These are phyloP conservation scores for Asterella californica DNA, from an alignment of 225 moss, liverwort and hornwort genomes.

Conservation along the genomic window DNA sequence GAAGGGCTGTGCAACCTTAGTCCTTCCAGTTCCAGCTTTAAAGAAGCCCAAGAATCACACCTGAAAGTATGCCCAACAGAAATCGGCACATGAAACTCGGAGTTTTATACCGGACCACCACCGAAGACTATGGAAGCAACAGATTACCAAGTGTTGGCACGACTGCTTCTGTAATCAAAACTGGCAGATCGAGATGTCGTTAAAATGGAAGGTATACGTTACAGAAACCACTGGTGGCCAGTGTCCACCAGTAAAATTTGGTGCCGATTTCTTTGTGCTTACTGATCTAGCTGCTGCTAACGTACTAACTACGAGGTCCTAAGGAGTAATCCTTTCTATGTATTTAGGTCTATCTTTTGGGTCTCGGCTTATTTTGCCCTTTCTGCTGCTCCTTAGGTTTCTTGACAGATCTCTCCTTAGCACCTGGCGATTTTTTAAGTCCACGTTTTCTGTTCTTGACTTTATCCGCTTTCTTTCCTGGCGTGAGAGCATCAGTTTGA, in stretches of 20 bases:
- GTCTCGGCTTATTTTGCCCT: background rate
- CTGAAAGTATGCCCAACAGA: too few relatives aligned
- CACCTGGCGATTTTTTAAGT: background rate
- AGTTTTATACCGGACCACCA: too few relatives aligned
- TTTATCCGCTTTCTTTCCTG: constrained; percentile 36
- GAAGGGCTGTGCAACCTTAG: too few relatives aligned
- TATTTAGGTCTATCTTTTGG: background rate
- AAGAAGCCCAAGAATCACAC: too few relatives aligned
- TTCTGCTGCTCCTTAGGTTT: background rate
- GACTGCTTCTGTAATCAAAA: too few relatives aligned
- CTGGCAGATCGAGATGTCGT: too few relatives aligned
- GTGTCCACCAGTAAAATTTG: background rate
- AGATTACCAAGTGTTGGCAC: too few relatives aligned
- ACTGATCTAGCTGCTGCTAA: background rate
- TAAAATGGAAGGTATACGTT: background rate
- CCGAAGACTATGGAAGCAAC: too few relatives aligned
- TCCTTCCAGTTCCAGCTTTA: too few relatives aligned
- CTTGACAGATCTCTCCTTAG: background rate
- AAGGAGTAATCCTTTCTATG: too few relatives aligned
- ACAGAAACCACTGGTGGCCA: background rate
- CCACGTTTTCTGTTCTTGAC: constrained; percentile 18
- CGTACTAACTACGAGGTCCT: background rate
- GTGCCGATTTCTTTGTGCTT: background rate
- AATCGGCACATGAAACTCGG: too few relatives aligned
- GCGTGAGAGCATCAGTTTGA: background rate